These are phyloP conservation scores for Plasmodium gonderi DNA, from an alignment of 169 alveolate genomes.

Conservation along the genomic window DNA sequence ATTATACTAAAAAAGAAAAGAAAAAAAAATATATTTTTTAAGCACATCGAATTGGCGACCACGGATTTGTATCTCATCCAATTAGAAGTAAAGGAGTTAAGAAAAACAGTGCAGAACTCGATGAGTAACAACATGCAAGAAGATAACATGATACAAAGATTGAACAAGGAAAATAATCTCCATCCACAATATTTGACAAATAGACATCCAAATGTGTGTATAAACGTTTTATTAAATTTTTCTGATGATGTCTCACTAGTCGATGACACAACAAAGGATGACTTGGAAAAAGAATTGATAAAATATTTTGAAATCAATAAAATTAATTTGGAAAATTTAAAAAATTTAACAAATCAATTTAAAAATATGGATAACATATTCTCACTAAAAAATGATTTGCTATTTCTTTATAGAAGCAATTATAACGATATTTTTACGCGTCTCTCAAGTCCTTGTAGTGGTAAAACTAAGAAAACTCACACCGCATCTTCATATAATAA, in stretches of 20 bases:
- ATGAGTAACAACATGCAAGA: not conserved
- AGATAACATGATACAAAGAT: not conserved
- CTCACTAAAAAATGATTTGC: conserved; percentile 24
- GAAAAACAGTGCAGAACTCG: not conserved
- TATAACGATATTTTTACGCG: conserved; percentile 19
- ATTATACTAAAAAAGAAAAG: conserved; percentile 24
- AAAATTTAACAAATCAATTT: not conserved
- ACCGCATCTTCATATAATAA: not conserved
- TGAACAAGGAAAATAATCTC: not conserved
- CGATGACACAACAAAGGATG: conserved; percentile 33
- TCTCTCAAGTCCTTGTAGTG: not conserved
- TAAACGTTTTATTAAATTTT: conserved; percentile 24
- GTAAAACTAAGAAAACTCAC: not conserved
- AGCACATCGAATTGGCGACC: conserved; percentile 17
- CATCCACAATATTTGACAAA: not conserved
- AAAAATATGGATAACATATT: conserved; percentile 27
- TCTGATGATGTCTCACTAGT: conserved; percentile 19
- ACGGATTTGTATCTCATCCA: conserved; percentile 11
- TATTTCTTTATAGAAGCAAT: conserved; percentile 11
- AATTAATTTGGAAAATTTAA: conserved; percentile 40
- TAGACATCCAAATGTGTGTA: not conserved
- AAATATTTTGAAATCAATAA: conserved; percentile 24
- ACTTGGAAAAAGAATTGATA: conserved; percentile 29
- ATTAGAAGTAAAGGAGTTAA: conserved; percentile 6
- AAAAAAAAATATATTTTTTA: conserved; percentile 31